Evolutionary conservation across 1,284 basidiomycete species (phyloP), one percentile per base, ranked within the genome.

Genomic region (Austroboletus rostrupii): DNA sequence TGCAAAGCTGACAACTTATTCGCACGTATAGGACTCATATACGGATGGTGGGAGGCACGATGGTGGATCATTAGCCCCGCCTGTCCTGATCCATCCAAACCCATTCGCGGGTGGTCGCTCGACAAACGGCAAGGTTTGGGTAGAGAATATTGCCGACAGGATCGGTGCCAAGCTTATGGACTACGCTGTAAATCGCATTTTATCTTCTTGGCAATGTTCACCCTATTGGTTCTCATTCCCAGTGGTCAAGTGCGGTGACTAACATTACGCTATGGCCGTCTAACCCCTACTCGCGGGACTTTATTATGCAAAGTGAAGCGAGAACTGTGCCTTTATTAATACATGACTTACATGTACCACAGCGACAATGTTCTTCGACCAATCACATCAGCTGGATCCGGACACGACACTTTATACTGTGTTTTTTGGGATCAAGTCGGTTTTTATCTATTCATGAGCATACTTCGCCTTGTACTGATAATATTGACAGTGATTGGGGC

Each of bases 391-490:
- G 0, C 61, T 69, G 8, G 54, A 70, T 26, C 56, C 67, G 0
- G 52, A 59, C 5, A 62, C 64, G 8, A 68, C 68, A 1, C 52
- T 71, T 6, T 71, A 71, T 36, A 61, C 64, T 0, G 48, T 71
- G 28, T 71, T 71, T 52, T 72, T 72, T 48, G 70, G 70, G n/a
- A 70, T 69, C 40, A 71, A 69, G 65, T 71, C 39, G 57, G 67
- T 20, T 23, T 14, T 9, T n/a, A 42, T 26, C 29, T 3, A 19
- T 42, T 8, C n/a, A 5, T 21, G 20, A 28, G 10, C 23, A 26
- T 26, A 26, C 6, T 26, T 2, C 16, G 2, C 21, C 1, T 8
- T 36, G 36, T 19, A 47, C 61, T 68, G 40, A 32, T 1, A 2
- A 28, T 14, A 21, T 14, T 17, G 21, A n/a, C 32, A 71, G 68